Percentiles rank a stretch among this genome's conserved stretches.
Conservation (phyloP, 192 early-diverging fungal genomes). For the Entrophospora sp. region DNA sequence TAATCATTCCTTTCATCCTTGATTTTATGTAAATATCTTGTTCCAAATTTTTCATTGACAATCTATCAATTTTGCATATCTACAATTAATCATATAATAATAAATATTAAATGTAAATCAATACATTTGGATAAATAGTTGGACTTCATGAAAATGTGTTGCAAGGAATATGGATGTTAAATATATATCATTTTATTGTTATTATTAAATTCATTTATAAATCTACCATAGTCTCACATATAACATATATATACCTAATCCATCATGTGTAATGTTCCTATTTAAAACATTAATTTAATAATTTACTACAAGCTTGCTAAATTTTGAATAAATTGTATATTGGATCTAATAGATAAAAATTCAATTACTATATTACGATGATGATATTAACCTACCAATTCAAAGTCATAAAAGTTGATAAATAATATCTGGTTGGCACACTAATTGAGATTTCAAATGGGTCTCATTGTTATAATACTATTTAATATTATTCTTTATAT, state of each 20-base stretch:
- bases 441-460: conserved; percentile 61
- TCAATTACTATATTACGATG: neutral
- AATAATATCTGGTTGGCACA: conserved; percentile 49
- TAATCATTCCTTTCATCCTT: conserved; percentile 35
- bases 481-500: conserved; percentile 30
- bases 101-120: conserved; percentile 47
- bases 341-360: neutral
- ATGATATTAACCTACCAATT: conserved; percentile 56
- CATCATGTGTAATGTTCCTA: conserved; percentile 65
- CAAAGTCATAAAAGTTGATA: conserved; percentile 67
- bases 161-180: conserved; percentile 62
- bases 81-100: too few species aligned
- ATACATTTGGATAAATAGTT: conserved; percentile 46
- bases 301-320: too few species aligned
- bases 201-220: too few species aligned
- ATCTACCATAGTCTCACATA: conserved; percentile 61
- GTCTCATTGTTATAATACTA: conserved; percentile 44
- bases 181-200: too few species aligned
- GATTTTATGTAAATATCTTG: conserved; percentile 42
- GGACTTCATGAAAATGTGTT: conserved; percentile 66
- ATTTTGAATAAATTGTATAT: neutral
- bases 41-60: conserved; percentile 26
- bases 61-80: too few species aligned
- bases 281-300: too few species aligned
- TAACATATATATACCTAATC: conserved; percentile 60